Conservation (phyloP, 1,139 yeast species). For the Geotrichum phurueaensis region DNA sequence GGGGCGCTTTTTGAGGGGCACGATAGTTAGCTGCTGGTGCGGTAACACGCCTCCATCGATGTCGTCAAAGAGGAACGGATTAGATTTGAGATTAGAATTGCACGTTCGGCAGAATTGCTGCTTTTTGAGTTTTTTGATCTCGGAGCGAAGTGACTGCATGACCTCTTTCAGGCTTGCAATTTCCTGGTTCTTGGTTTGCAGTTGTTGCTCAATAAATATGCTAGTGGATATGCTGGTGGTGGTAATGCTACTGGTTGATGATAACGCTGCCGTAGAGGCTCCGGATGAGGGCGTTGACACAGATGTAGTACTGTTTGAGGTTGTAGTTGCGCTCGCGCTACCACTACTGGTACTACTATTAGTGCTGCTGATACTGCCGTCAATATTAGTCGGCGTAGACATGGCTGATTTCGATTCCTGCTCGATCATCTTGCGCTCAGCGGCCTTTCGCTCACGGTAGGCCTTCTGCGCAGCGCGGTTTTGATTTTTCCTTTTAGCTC, state of each 20-base stretch:
- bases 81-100: not conserved
- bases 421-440: conserved; percentile 41
- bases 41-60: not conserved
- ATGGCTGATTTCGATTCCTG: conserved; percentile 36
- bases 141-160: not conserved
- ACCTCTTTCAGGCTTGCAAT: not conserved
- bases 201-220: not conserved
- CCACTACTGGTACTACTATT: not conserved
- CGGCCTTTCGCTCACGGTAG: conserved; percentile 80
- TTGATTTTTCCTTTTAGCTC: conserved; percentile 79
- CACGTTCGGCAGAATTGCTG: not conserved
- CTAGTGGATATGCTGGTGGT: not conserved
- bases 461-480: conserved; percentile 97
- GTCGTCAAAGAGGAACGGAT: not conserved
- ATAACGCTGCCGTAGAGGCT: not conserved
- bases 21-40: not conserved
- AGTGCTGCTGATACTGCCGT: not conserved
- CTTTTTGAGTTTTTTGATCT: not conserved
- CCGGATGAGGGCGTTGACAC: not conserved
- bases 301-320: not conserved
- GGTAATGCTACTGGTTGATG: not conserved
- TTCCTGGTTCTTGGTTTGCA: not conserved
- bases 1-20: not conserved
- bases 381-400: not conserved
- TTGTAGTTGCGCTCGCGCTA: not conserved